Evolutionary conservation across 306 rosid species (phyloP), one percentile per base, ranked within the genome.

Genomic region (Pachyrhizus erosus): DNA sequence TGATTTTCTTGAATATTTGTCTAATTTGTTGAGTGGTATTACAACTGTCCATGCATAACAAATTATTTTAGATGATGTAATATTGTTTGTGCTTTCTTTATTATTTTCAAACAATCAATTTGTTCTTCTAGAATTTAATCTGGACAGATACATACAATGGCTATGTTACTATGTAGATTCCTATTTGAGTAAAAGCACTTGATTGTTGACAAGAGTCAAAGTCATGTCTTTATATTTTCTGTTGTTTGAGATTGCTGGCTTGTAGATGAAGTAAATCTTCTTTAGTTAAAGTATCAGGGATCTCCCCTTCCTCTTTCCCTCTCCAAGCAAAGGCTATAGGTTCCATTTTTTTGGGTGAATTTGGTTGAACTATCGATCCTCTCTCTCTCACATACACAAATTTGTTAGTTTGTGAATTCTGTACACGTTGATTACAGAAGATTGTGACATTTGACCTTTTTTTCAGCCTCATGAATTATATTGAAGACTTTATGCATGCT

Each of bases 361-460:
- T 72, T 14, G 62, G 64, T 58, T 80, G 72, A 67, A 69, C 43
- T 40, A 74, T 34, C 0, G 12, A 33, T 79, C 27, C 73, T 49
- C 26, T 34, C 24, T 45, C 61, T 58, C 45, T 43, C 26, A 31
- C 5, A 2, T n/a, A 57, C 31, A 58, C 13, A 48, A 40, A 27
- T 31, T 76, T 64, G 13, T 51, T 82, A 66, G 49, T 65, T 81
- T 77, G 21, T 77, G 39, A 77, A 76, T 52, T 58, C n/a, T 54
- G 62, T 64, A 12, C 70, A 33, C 54, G 29, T 42, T 31, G 39
- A 61, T 54, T 60, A 23, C 78, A 7, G 18, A 72, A 66, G 43
- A 61, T 45, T 21, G 70, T 48, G 70, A 55, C 23, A 39, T 58
- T 18, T 68, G 46, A 58, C 49, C 61, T 45, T 78, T 43, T 37